A percentile compares a stretch with the other conserved stretches of the same genome.
phyloP scores from a whole-genome alignment of 495 filamentous ascomycete species.

The Podospora australis region DNA sequence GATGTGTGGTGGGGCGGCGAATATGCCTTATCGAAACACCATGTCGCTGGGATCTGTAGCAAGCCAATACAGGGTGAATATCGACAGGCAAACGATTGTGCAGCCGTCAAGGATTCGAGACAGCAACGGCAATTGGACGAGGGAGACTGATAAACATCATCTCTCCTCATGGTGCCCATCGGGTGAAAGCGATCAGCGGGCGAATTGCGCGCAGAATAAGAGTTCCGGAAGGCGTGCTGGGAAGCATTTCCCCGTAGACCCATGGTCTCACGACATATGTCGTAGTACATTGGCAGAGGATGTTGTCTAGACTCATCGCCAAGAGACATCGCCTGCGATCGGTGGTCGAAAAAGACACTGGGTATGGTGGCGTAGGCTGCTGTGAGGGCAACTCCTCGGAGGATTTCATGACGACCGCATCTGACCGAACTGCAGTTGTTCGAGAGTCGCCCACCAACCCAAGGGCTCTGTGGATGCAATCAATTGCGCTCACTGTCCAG shows the following conservation, averaged over 20 bases:
- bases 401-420: no score
- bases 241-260: not conserved
- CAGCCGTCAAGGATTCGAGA: not conserved
- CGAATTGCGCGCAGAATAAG: not conserved
- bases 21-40: not conserved
- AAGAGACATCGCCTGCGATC: no score
- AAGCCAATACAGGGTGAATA: not conserved
- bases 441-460: no score
- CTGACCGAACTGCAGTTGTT: no score
- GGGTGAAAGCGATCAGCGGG: no score
- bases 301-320: no score
- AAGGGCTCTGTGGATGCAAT: no score
- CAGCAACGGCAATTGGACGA: not conserved
- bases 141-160: not conserved
- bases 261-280: constrained; percentile 19
- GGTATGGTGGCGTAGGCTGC: no score
- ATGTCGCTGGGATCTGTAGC: not conserved
- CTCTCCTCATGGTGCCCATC: no score
- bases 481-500: constrained; percentile 4
- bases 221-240: not conserved
- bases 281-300: constrained; percentile 14
- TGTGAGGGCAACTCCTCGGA: no score
- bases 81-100: constrained; percentile 1
- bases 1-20: no score
- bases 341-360: no score